phyloP scores from a whole-genome alignment of 345 rosid genomes.

The Hevea brasiliensis region DNA sequence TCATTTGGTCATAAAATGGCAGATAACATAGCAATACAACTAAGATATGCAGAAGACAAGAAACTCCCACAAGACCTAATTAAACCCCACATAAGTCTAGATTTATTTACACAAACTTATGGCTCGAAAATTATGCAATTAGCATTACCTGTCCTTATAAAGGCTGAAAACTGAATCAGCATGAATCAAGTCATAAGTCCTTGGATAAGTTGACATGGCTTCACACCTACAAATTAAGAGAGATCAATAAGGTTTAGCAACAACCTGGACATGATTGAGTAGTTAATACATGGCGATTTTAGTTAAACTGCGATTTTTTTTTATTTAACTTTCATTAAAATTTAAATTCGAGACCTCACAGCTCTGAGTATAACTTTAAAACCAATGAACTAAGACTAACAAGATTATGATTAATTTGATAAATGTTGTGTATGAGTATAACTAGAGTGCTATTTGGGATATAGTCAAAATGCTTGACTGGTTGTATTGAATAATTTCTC shows the following conservation, averaged over 20 bases:
- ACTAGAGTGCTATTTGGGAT: too few species aligned
- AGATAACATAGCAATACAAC: background rate
- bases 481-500: too few species aligned
- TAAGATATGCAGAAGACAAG: background rate
- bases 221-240: slow-evolving; percentile 53
- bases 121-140: too few species aligned
- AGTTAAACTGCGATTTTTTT: too few species aligned
- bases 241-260: background rate
- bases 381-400: too few species aligned
- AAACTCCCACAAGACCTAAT: background rate
- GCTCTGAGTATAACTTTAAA: too few species aligned
- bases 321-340: too few species aligned
- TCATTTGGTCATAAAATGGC: background rate
- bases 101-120: background rate
- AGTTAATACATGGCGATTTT: background rate
- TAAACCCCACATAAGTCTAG: background rate
- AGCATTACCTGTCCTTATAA: slow-evolving; percentile 49
- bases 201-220: slow-evolving; percentile 97
- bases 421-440: too few species aligned
- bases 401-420: too few species aligned
- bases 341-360: too few species aligned
- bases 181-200: slow-evolving; percentile 90
- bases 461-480: too few species aligned
- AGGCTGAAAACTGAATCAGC: slow-evolving; percentile 74
- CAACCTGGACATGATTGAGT: background rate